phyloP scores from a whole-genome alignment of 169 alveolate species.

The Theileria annulata region DNA sequence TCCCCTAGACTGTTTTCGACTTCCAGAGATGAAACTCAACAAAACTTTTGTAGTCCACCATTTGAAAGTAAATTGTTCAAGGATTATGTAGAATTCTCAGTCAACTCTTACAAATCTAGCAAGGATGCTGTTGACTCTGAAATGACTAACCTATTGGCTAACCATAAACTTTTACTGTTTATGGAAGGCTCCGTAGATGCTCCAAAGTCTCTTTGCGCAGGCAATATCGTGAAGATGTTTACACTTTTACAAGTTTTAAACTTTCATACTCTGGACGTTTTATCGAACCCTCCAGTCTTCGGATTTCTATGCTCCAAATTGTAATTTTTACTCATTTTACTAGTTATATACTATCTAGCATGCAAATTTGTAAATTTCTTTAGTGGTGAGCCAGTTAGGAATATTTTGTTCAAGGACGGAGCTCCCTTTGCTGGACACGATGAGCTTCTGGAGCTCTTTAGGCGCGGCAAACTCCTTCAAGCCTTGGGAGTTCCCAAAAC shows the following conservation, averaged over 20 bases:
- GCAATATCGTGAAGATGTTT: constrained; percentile 47
- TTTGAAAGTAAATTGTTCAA: constrained; percentile 18
- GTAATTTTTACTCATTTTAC: constrained; percentile 19
- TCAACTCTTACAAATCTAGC: constrained; percentile 35
- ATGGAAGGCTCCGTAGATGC: constrained; percentile 66
- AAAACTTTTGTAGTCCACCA: constrained; percentile 21
- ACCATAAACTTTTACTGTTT: constrained; percentile 43
- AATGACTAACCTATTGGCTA: constrained; percentile 37
- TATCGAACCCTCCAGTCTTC: constrained; percentile 34
- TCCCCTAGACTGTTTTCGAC: background rate
- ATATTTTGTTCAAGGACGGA: constrained; percentile 57
- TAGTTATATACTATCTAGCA: background rate
- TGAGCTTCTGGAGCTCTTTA: constrained; percentile 56
- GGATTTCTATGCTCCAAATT: constrained; percentile 61
- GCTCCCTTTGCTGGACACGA: constrained; percentile 51
- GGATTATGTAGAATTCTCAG: constrained; percentile 31
- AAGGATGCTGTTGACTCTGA: constrained; percentile 40
- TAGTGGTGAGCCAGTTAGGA: constrained; percentile 48
- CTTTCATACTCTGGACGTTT: constrained; percentile 58
- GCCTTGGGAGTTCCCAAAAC: constrained; percentile 39
- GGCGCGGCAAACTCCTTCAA: constrained; percentile 60
- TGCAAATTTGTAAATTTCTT: background rate
- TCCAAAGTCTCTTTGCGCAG: constrained; percentile 66
- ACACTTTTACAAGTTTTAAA: constrained; percentile 43
- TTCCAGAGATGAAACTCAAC: background rate